Percentiles rank a stretch among this genome's conserved stretches.
Evolutionary conservation across 2,329 filamentous ascomycete species (phyloP).

Genomic region (Thielaviopsis populi): DNA sequence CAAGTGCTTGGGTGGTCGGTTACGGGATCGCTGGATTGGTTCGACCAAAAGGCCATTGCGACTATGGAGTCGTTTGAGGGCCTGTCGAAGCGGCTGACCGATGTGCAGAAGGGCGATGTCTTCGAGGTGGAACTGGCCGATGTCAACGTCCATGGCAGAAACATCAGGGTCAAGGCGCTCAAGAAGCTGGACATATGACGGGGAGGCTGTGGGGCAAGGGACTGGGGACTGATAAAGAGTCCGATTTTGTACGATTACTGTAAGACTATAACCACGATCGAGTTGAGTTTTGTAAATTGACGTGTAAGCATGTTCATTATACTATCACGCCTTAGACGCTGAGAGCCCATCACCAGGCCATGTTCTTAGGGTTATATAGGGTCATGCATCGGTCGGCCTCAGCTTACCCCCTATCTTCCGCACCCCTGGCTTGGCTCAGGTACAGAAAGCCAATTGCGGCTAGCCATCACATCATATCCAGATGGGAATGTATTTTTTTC

Average conservation of each 20-base stretch:
- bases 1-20: slow-evolving; percentile 25
- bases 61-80: slow-evolving; percentile 31
- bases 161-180: slow-evolving; percentile 33
- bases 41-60: slow-evolving; percentile 25
- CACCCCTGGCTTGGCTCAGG: slow-evolving; percentile 3
- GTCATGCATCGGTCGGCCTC: not conserved
- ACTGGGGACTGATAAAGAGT: not conserved
- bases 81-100: slow-evolving; percentile 26
- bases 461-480: not conserved
- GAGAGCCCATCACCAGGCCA: not conserved
- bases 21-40: slow-evolving; percentile 35
- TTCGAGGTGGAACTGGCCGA: slow-evolving; percentile 41
- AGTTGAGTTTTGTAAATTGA: not conserved
- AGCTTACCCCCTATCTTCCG: not conserved
- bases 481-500: not conserved
- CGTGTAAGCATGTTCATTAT: too few relatives aligned
- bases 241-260: not conserved
- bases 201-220: not conserved
- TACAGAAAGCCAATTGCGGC: not conserved
- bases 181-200: slow-evolving; percentile 16
- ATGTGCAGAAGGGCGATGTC: slow-evolving; percentile 36
- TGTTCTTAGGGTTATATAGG: not conserved
- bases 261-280: not conserved
- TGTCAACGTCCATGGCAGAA: slow-evolving; percentile 35
- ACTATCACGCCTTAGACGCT: too few relatives aligned